Evolutionary conservation across 768 basidiomycete genomes (phyloP), one percentile per base, ranked within the genome.

Genomic region (Dacryopinax spathularia): DNA sequence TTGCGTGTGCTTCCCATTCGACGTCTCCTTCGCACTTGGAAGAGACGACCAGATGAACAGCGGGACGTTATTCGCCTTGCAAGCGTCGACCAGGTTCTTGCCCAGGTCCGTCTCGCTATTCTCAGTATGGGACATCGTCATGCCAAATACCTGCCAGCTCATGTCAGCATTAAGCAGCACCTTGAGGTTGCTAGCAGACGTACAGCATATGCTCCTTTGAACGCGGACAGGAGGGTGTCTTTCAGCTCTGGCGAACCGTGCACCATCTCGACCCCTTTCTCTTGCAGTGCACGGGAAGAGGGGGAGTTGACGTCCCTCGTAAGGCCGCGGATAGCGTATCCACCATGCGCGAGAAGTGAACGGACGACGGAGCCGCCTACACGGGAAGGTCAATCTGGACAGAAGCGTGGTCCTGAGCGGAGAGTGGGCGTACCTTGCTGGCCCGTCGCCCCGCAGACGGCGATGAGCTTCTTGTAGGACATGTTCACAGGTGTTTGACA

Each of bases 31-130:
- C 25, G 48, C 25, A 29, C 48, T 56, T 13, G 48, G 48, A 3
- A 56, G 48, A 29, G 48, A 67, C 62, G 48, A 68, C 64, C 61
- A 70, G 7, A 72, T 61, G 48, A 72, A 69, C 43, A 69, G 71
- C 60, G 69, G 64, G 18, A 71, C 65, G 6, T 69, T 67, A 2
- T 39, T 65, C 22, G 69, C 67, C 60, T 70, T 70, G 18, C 70
- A 69, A 0, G 70, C 71, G 60, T 72, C 72, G 22, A 71, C 68
- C 7, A 72, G 63, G 18, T 65, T 56, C 48, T 29, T 13, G 3
- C 48, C 48, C 29, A 27, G 48, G 39, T 41, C 39, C 7, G 39
- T 41, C 39, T 41, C 39, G 39, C 39, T 41, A 22, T 41, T 15
- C 39, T 41, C 39, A 15, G 39, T 41, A 18, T 41, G 48, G 48